Evolutionary conservation across 2,329 filamentous ascomycete species (phyloP).

Genomic region (Aspergillus fructus): DNA sequence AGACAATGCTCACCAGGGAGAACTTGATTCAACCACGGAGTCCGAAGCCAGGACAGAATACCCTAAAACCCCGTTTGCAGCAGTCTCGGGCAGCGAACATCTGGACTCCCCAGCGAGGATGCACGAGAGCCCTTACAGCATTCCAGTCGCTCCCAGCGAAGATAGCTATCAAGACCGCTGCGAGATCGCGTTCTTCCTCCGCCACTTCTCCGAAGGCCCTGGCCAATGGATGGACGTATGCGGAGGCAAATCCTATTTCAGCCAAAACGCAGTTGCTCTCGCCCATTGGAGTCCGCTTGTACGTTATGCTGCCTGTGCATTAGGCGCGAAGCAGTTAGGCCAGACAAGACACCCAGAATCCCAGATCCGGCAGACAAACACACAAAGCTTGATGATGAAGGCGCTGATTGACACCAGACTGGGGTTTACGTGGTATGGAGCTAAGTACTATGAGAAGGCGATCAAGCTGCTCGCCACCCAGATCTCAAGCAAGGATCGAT

Average conservation of each 20-base stretch:
- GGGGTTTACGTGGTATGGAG: slow-evolving; percentile 21
- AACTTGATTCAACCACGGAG: background rate
- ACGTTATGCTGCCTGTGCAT: slow-evolving; percentile 19
- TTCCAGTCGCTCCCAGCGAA: background rate
- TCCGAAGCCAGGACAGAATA: background rate
- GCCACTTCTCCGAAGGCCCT: slow-evolving; percentile 13
- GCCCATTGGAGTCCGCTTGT: slow-evolving; percentile 10
- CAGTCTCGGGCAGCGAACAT: too few relatives aligned
- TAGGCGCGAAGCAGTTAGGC: slow-evolving; percentile 20
- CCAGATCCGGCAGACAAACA: slow-evolving; percentile 6
- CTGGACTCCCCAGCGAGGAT: background rate
- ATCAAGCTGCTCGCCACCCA: slow-evolving; percentile 17
- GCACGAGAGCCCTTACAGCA: background rate
- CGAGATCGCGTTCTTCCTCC: slow-evolving; percentile 18
- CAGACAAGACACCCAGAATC: slow-evolving; percentile 13
- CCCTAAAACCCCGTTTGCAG: too few relatives aligned
- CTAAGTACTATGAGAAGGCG: slow-evolving; percentile 21
- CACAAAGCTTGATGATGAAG: slow-evolving; percentile 9
- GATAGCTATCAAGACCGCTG: slow-evolving; percentile 13
- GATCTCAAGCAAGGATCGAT: slow-evolving; percentile 6
- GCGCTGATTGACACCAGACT: slow-evolving; percentile 7
- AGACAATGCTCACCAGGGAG: too few relatives aligned
- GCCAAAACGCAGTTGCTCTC: slow-evolving; percentile 7
- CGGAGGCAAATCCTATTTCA: slow-evolving; percentile 16
- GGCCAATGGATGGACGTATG: slow-evolving; percentile 20